Evolutionary conservation across 2,329 filamentous ascomycete species (phyloP), one percentile per base, ranked within the genome.

Genomic region (Tothia fuscella): DNA sequence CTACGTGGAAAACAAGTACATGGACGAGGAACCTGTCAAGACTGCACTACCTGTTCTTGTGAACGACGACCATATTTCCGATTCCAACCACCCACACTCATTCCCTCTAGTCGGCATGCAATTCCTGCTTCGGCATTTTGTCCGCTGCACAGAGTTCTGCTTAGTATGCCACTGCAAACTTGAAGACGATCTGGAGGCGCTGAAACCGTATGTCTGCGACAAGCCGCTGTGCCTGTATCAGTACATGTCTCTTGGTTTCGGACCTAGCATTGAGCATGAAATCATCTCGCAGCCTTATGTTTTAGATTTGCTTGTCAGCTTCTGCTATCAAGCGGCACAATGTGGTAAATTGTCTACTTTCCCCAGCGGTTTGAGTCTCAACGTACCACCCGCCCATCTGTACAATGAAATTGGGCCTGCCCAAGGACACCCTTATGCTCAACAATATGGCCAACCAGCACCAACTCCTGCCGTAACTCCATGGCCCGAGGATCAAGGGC

Each of bases 221-320:
- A 71, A 74, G 10, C 66, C 71, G 2, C 67, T 95, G 3, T 95
- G 88, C 53, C 65, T 93, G 3, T 93, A 83, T 53, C 88, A 95
- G 54, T 93, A 91, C 61, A 82, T 93, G 70, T 70, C 74, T 13
- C 67, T 93, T n/a, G 86, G 85, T 0, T 80, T 94, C 52, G 88
- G 87, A 0, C 82, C 84, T 2, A 86, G 77, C 51, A 76, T 93
- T 43, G 87, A 95, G 56, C 78, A 88, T 54, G 86, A 94, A 53
- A 82, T 95, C 17, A 54, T 82, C 20, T 74, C 75, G 10, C 82
- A 88, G 54, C 84, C 86, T 2, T 76, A 78, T 43, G 85, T 93
- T 1, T 82, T 93, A 10, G 88, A 95, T 54, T 67, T 95, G 2
- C 70, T 95, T 1, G 62, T 93, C 35, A 88, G 78, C 57, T 83